Evolutionary conservation across 192 early-diverging fungal species (phyloP).

Genomic region (Rhizophagus clarus): DNA sequence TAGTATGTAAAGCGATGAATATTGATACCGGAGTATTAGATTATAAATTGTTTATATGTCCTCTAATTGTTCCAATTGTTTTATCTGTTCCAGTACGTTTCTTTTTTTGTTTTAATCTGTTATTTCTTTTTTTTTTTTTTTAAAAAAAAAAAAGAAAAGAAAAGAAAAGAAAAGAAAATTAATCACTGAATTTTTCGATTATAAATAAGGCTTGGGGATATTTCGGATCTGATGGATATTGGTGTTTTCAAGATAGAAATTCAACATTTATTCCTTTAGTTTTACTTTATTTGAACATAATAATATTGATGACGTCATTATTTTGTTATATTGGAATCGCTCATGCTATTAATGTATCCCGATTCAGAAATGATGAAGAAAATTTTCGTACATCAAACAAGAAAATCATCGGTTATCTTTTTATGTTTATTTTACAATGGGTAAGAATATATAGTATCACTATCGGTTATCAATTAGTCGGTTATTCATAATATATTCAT

Average conservation of each 20-base stretch:
- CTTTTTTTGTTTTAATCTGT: too few relatives aligned
- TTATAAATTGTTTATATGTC: not conserved
- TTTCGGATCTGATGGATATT: not conserved
- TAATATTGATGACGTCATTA: not conserved
- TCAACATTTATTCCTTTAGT: not conserved
- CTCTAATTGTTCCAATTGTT: not conserved
- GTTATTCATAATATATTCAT: too few relatives aligned
- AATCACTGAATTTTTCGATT: not conserved
- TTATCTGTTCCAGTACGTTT: not conserved
- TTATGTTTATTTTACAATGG: not conserved
- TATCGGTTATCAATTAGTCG: too few relatives aligned
- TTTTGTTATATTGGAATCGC: not conserved
- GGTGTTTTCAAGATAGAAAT: not conserved
- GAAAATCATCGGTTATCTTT: not conserved
- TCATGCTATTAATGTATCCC: not conserved
- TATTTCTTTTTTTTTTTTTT: not conserved
- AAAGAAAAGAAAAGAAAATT: not conserved
- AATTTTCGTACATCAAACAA: not conserved
- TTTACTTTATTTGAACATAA: not conserved
- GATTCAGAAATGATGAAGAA: not conserved
- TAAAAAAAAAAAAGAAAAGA: not conserved
- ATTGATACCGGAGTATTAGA: not conserved
- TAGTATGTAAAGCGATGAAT: not conserved
- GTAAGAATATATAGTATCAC: not conserved
- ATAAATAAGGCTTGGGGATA: not conserved